Conservation (phyloP, 352 stramenopile species). For the Peronospora destructor region DNA sequence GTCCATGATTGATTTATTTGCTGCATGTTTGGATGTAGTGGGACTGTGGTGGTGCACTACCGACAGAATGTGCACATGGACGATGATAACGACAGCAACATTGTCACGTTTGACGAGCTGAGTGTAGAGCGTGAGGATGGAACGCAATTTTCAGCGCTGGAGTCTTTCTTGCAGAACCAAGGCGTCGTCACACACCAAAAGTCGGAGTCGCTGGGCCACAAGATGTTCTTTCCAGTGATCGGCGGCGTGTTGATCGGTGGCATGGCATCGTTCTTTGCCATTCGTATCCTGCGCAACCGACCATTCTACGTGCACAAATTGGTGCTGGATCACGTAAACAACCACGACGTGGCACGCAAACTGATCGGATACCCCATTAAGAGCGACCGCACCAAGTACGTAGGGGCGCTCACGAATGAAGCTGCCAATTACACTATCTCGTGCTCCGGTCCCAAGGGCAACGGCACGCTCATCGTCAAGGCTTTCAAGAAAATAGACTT, state of each 20-base stretch:
- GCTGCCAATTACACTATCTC: constrained; percentile 64
- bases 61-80: constrained; percentile 27
- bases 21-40: constrained; percentile 15
- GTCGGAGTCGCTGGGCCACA: constrained; percentile 57
- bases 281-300: constrained; percentile 69
- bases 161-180: constrained; percentile 51
- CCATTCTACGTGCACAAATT: constrained; percentile 79
- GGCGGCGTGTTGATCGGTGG: constrained; percentile 57
- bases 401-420: constrained; percentile 51
- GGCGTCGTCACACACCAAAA: constrained; percentile 49
- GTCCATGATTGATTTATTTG: neutral
- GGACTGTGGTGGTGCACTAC: constrained; percentile 42
- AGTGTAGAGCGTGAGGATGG: constrained; percentile 41
- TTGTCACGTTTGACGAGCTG: constrained; percentile 50
- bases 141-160: constrained; percentile 49
- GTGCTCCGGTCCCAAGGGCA: constrained; percentile 54
- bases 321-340: constrained; percentile 69
- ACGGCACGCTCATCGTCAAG: constrained; percentile 69
- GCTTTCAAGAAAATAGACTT: constrained; percentile 51
- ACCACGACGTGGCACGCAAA: constrained; percentile 49
- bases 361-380: constrained; percentile 64
- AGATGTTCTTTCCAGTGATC: constrained; percentile 59
- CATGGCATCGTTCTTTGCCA: constrained; percentile 60
- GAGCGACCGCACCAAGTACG: constrained; percentile 62
- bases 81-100: constrained; percentile 26